phyloP scores from a whole-genome alignment of 164 flowering plant species.

The Chloranthus sessilifolius region DNA sequence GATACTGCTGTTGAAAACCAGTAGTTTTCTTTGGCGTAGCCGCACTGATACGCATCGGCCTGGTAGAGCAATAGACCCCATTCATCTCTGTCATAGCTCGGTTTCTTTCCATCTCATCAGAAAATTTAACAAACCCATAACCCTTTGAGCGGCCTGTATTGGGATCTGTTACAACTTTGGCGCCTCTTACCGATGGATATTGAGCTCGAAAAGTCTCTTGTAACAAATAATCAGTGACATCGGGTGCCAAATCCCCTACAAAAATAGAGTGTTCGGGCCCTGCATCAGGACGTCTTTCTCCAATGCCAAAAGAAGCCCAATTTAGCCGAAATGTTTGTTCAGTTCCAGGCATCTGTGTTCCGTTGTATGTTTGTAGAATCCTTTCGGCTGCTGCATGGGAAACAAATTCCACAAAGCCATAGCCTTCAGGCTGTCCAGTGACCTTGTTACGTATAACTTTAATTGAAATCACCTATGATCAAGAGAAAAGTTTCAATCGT shows the following conservation, averaged over 20 bases:
- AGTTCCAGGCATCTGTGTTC: conserved; percentile 90
- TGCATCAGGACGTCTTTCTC: conserved; percentile 77
- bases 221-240: conserved; percentile 90
- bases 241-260: conserved; percentile 98
- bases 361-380: conserved; percentile 74
- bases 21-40: conserved; percentile 91
- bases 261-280: conserved; percentile 98
- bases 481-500: neutral
- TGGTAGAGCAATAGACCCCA: conserved; percentile 85
- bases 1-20: conserved; percentile 58
- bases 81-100: conserved; percentile 97
- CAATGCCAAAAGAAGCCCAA: conserved; percentile 98
- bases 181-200: conserved; percentile 94
- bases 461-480: conserved; percentile 61
- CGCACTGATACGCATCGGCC: conserved; percentile 97
- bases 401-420: conserved; percentile 88
- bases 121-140: conserved; percentile 96
- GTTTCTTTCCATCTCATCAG: conserved; percentile 87
- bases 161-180: conserved; percentile 96
- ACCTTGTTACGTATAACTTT: conserved; percentile 88
- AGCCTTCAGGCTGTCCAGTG: conserved; percentile 97
- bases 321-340: conserved; percentile 80
- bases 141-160: conserved; percentile 93
- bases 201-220: conserved; percentile 84
- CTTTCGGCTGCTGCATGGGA: conserved; percentile 91